Percentiles rank a stretch among this genome's conserved stretches.
phyloP scores from a whole-genome alignment of 768 basidiomycete species.

The Lentinula raphanica region DNA sequence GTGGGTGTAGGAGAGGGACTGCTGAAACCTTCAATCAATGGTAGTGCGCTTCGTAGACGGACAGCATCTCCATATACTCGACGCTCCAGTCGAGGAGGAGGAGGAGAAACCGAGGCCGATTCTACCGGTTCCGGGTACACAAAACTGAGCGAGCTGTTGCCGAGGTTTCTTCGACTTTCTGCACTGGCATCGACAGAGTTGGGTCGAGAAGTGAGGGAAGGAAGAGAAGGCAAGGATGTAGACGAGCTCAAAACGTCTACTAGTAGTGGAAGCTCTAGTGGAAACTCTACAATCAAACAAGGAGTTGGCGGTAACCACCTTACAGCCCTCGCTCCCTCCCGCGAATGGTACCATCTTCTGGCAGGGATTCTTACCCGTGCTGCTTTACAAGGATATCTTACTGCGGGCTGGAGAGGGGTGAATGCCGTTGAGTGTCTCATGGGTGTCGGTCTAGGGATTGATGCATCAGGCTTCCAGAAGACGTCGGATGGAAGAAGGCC shows the following conservation, averaged over 20 bases:
- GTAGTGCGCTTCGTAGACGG: conserved; percentile 56
- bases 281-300: background rate
- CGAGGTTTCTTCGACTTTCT: conserved; percentile 70
- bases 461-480: conserved; percentile 13
- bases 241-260: background rate
- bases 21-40: conserved; percentile 46
- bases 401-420: conserved; percentile 72
- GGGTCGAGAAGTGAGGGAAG: conserved; percentile 62
- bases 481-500: conserved; percentile 13
- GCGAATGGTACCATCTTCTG: conserved; percentile 79
- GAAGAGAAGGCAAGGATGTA: conserved; percentile 31
- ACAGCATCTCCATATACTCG: conserved; percentile 14
- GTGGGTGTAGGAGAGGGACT: conserved; percentile 66
- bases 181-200: conserved; percentile 77
- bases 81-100: conserved; percentile 17
- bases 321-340: conserved; percentile 56
- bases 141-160: conserved; percentile 59
- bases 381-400: conserved; percentile 79
- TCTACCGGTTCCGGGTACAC: conserved; percentile 50
- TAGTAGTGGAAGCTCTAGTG: background rate
- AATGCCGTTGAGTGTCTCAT: conserved; percentile 67
- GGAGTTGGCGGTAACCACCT: conserved; percentile 7
- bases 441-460: conserved; percentile 60
- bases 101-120: conserved; percentile 12
- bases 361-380: conserved; percentile 77